These are phyloP conservation scores for Cercophora samala DNA, from an alignment of 495 filamentous ascomycete species.

Conservation along the genomic window DNA sequence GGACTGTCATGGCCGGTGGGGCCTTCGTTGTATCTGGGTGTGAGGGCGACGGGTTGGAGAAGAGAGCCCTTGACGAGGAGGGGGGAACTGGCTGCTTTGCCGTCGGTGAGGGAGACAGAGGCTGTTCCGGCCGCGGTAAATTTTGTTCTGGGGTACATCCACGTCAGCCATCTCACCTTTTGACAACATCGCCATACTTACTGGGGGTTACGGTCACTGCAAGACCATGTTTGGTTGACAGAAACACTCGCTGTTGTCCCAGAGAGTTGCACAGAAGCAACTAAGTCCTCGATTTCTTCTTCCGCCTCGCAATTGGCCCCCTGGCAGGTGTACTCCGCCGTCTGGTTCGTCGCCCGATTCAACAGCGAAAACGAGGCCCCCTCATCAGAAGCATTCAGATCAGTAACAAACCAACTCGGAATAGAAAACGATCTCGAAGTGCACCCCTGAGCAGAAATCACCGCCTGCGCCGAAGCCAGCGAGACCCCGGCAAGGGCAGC, in stretches of 20 bases:
- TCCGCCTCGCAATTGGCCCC: background rate
- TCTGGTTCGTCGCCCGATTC: conserved; percentile 33
- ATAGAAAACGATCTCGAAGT: conserved; percentile 26
- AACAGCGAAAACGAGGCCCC: conserved; percentile 23
- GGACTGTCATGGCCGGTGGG: conserved; percentile 18
- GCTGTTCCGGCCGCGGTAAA: background rate
- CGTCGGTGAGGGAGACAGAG: background rate
- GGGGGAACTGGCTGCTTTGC: conserved; percentile 12
- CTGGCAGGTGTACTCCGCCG: conserved; percentile 19
- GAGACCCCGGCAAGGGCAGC: background rate
- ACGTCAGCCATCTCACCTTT: background rate
- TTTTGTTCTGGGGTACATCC: background rate
- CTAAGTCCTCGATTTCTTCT: background rate
- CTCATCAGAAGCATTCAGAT: conserved; percentile 4
- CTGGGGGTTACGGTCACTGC: conserved; percentile 17
- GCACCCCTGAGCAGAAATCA: conserved; percentile 14
- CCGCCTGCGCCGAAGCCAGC: background rate
- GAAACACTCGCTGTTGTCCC: conserved; percentile 2
- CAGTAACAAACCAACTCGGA: conserved; percentile 27
- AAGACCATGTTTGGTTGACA: conserved; percentile 24
- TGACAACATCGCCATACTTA: background rate
- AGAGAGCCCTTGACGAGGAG: conserved; percentile 25
- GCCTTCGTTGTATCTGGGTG: conserved; percentile 24
- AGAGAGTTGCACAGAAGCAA: conserved; percentile 7
- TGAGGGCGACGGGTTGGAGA: conserved; percentile 22